Evolutionary conservation across 2,329 filamentous ascomycete species (phyloP).

Genomic region (Emergomyces africanus): DNA sequence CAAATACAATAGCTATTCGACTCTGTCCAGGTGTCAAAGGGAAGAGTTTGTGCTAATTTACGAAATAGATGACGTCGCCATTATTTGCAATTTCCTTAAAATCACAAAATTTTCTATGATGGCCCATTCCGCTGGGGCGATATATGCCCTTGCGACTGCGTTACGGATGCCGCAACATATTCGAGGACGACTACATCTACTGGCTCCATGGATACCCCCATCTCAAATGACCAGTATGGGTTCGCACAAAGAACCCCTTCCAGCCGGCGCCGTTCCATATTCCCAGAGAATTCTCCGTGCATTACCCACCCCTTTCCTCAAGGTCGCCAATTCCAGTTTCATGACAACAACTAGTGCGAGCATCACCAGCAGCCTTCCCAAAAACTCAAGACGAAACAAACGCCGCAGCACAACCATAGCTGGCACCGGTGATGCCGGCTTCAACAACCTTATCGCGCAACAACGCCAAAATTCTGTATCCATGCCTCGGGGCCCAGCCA

Average conservation of each 20-base stretch:
- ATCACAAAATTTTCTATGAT: constrained; percentile 95
- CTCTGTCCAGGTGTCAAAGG: neutral
- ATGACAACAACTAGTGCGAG: constrained; percentile 85
- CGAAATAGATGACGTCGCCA: constrained; percentile 65
- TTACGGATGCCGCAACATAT: constrained; percentile 94
- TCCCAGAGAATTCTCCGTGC: constrained; percentile 84
- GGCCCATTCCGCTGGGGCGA: constrained; percentile 93
- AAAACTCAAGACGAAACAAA: constrained; percentile 42
- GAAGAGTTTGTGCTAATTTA: constrained; percentile 27
- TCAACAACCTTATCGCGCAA: constrained; percentile 13
- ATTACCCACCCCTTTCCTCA: constrained; percentile 78
- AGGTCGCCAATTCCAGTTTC: constrained; percentile 89
- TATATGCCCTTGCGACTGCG: constrained; percentile 90
- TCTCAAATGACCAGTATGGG: constrained; percentile 78
- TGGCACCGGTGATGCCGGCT: constrained; percentile 9
- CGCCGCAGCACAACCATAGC: constrained; percentile 7
- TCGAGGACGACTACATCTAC: constrained; percentile 79
- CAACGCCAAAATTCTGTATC: constrained; percentile 11
- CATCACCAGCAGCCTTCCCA: constrained; percentile 65
- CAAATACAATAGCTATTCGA: constrained; percentile 16
- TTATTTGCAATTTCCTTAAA: constrained; percentile 81
- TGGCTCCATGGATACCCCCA: constrained; percentile 94
- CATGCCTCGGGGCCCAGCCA: constrained; percentile 10
- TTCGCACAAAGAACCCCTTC: constrained; percentile 59
- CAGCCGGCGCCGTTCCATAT: constrained; percentile 71